Percentiles rank a stretch among this genome's conserved stretches.
phyloP scores from a whole-genome alignment of 495 filamentous ascomycete species.

The Talaromyces nanjingensis region DNA sequence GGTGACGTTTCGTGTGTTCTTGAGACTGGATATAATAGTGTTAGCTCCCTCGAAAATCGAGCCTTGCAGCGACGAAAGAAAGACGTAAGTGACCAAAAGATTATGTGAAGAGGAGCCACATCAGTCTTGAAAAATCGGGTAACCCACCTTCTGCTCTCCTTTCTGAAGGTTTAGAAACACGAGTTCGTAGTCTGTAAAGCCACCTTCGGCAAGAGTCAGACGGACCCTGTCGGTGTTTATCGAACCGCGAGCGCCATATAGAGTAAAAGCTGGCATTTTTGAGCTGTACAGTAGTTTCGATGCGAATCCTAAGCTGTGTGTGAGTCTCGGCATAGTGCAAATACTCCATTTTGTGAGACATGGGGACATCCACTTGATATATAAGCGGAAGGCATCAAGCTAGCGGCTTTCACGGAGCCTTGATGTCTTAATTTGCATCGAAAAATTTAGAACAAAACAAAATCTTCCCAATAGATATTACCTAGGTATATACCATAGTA shows the following conservation, averaged over 20 bases:
- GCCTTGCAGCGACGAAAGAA: neutral
- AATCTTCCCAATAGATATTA: neutral
- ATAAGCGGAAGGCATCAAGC: slow-evolving; percentile 24
- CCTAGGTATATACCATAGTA: neutral
- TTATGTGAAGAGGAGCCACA: slow-evolving; percentile 16
- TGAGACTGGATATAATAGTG: slow-evolving; percentile 20
- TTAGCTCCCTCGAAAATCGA: slow-evolving; percentile 20
- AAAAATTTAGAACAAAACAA: slow-evolving; percentile 2
- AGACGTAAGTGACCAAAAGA: too few relatives aligned
- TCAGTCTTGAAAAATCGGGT: slow-evolving; percentile 9
- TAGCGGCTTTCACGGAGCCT: slow-evolving; percentile 34
- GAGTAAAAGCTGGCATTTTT: slow-evolving; percentile 32
- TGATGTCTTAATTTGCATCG: slow-evolving; percentile 14
- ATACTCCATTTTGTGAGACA: slow-evolving; percentile 15
- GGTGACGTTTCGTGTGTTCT: slow-evolving; percentile 33
- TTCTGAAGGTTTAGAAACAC: slow-evolving; percentile 28
- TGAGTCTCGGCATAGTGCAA: slow-evolving; percentile 15
- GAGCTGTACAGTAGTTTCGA: slow-evolving; percentile 23
- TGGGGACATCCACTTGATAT: slow-evolving; percentile 17
- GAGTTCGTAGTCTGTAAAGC: slow-evolving; percentile 30
- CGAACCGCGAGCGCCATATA: slow-evolving; percentile 29
- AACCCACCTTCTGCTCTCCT: slow-evolving; percentile 29
- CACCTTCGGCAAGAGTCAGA: slow-evolving; percentile 29
- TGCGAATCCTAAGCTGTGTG: slow-evolving; percentile 14
- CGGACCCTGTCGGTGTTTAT: slow-evolving; percentile 31